Base-by-base conservation (phyloP, 495 filamentous ascomycete genomes). In the Aspergillus baeticus region DNA sequence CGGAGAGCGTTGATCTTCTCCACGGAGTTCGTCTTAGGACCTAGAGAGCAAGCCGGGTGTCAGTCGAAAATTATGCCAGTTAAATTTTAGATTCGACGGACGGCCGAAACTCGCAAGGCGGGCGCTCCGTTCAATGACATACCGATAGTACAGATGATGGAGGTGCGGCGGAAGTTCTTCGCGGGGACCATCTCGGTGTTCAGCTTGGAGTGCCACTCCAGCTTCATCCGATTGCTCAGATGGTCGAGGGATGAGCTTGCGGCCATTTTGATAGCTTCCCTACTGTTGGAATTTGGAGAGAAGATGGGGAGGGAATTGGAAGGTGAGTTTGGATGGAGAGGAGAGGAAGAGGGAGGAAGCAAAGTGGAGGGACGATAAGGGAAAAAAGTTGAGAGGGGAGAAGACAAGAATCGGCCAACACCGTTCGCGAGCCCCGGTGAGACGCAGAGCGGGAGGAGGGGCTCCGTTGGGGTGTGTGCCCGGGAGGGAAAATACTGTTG, bases 81-180 rank as follows among this genome's bases (percentile, higher is more conserved):
- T 37, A 18, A 11, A 18, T 34, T 53, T 33, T 5, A 21, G 20
- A 34, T 36, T 22, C 7, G 22, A 14, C 14, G 6, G 23, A 38
- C 20, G 6, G 23, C 20, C 15, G 22, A 33, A 42, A 23, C 38
- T 33, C 18, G 6, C 6, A 18, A 29, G 18, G 6, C 2, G 14
- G 22, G 44, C 14, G 14, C n/a, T 53, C 20, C 29, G 10, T 21
- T 14, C 20, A 1, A 45, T 5, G 11, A 67, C 73, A 67, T 80
- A 89, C 94, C 94, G 74, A 98, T 98, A 69, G 94, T 98, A 76
- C 94, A 89, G 73, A 98, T 96, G 81, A 98, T 98, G 59, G 93
- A 96, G 50, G 95, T 96, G 56, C 95, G 89, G 60, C 94, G 90
- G 70, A 92, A 93, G 78, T 91, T 90, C 77, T 88, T 88, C 43